Percentiles rank a stretch among this genome's conserved stretches.
Evolutionary conservation across 805 yeast genomes (phyloP).

Genomic region (Spathaspora sp.): DNA sequence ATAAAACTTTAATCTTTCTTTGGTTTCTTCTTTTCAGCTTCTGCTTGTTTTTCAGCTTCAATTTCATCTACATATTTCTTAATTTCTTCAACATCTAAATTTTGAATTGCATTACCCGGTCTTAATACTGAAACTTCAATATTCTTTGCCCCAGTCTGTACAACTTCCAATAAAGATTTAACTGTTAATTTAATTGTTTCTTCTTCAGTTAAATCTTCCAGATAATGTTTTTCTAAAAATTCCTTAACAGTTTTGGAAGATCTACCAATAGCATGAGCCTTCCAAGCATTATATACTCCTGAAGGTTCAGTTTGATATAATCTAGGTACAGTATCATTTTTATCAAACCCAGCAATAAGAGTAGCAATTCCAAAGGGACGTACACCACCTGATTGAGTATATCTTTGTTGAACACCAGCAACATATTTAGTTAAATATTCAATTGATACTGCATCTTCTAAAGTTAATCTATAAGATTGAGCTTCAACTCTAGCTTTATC

Average conservation of each 20-base stretch:
- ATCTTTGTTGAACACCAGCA: constrained; percentile 97
- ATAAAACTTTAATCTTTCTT: constrained; percentile 16
- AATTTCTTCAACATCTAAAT: constrained; percentile 67
- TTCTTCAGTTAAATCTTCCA: constrained; percentile 57
- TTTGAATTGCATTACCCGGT: constrained; percentile 58
- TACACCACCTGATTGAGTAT: constrained; percentile 97
- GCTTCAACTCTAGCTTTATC: constrained; percentile 97
- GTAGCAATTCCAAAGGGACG: constrained; percentile 97
- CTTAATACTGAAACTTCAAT: constrained; percentile 88
- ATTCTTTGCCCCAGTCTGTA: constrained; percentile 95
- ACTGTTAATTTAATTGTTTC: constrained; percentile 78
- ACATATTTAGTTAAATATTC: constrained; percentile 91
- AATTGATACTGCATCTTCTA: constrained; percentile 89
- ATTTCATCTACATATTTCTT: constrained; percentile 73
- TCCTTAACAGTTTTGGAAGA: constrained; percentile 94
- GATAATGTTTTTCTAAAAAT: constrained; percentile 85
- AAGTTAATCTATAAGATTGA: constrained; percentile 87
- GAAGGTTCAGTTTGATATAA: constrained; percentile 96
- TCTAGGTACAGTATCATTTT: constrained; percentile 73
- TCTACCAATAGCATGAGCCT: constrained; percentile 95
- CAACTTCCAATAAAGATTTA: constrained; percentile 88
- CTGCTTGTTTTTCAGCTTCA: constrained; percentile 83
- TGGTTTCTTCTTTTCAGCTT: constrained; percentile 68
- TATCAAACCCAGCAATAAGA: constrained; percentile 92
- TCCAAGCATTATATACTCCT: constrained; percentile 97